Evolutionary conservation across 2,329 filamentous ascomycete genomes (phyloP), one percentile per base, ranked within the genome.

Genomic region (Ophiostoma sp.): DNA sequence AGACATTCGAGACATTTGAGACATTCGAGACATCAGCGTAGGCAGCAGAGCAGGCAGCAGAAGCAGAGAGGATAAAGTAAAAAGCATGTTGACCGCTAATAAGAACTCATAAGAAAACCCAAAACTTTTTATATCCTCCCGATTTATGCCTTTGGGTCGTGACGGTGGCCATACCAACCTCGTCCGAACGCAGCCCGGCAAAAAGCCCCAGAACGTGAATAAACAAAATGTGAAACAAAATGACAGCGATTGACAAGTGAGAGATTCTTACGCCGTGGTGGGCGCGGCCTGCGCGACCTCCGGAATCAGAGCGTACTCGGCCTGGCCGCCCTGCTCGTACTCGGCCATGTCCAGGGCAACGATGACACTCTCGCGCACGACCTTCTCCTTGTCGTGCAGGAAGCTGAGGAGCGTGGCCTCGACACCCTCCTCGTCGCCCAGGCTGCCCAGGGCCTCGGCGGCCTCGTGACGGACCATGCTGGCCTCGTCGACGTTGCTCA

Each of bases 401-500:
- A 97, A 98, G 72, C 83, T 84, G 79, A 87, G 92, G 75, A 99
- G 77, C 4, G 87, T 89, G 68, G 92, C 91, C 76, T 97, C 93
- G 12, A 99, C 95, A 27, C 94, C 94, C 64, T 93, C 90, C 78
- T 97, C 93, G 36, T 96, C 92, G 38, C 95, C 96, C 44, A 99
- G 83, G 75, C 93, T 96, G 40, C 95, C 95, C 40, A 99, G 86
- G 38, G 95, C 95, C 81, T 99, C 95, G 1, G 96, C 95, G 65
- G 95, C 96, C 80, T 99, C 95, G 76, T 99, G 95, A 68, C 95
- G 89, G 68, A 99, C 95, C 95, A 99, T 99, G 75, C 93, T 93
- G 38, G 87, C 90, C 80, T 99, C 95, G 68, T 91, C 83, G 65
- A 85, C 81, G 77, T 99, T 84, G 74, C 90, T 90, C 69, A 99